These are phyloP conservation scores for Pyricularia sp. DNA, from an alignment of 2,329 filamentous ascomycete genomes.

Conservation along the genomic window DNA sequence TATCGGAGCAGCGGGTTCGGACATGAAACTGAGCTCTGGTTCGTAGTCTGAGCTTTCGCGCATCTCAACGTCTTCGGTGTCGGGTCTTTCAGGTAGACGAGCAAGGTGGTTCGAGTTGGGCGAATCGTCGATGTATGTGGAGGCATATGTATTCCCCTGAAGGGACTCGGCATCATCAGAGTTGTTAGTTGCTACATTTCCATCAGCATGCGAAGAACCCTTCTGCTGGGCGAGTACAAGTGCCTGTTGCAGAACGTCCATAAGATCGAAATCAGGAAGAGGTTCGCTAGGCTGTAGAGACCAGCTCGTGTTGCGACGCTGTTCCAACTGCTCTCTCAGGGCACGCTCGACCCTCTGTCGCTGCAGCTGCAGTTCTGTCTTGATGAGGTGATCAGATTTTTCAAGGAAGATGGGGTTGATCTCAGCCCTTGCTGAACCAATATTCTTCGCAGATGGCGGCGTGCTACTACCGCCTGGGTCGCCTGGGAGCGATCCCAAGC, in stretches of 20 bases:
- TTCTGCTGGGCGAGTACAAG: constrained; percentile 59
- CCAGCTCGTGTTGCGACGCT: constrained; percentile 34
- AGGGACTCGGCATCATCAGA: constrained; percentile 57
- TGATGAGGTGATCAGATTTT: constrained; percentile 74
- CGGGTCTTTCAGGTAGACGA: constrained; percentile 32
- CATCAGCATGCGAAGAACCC: constrained; percentile 43
- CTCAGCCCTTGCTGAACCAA: constrained; percentile 43
- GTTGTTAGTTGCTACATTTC: constrained; percentile 36
- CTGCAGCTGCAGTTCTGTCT: constrained; percentile 68
- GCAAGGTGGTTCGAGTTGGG: constrained; percentile 39
- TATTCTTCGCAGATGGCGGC: constrained; percentile 17
- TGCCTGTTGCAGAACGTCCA: constrained; percentile 59
- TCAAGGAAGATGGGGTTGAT: constrained; percentile 75
- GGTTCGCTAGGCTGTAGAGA: constrained; percentile 32
- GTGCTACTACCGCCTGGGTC: constrained; percentile 7
- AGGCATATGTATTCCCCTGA: constrained; percentile 93
- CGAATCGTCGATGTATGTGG: constrained; percentile 81
- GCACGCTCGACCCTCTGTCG: constrained; percentile 68
- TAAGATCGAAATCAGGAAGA: constrained; percentile 53
- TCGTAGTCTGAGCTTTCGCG: constrained; percentile 22
- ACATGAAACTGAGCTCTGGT: constrained; percentile 12
- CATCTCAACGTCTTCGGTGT: constrained; percentile 24
- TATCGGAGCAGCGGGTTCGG: not conserved
- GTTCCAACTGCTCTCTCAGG: constrained; percentile 65
- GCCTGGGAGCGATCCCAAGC: constrained; percentile 8